A percentile compares a stretch with the other conserved stretches of the same genome.
phyloP scores from a whole-genome alignment of 495 filamentous ascomycete genomes.

The Cercophora samala region DNA sequence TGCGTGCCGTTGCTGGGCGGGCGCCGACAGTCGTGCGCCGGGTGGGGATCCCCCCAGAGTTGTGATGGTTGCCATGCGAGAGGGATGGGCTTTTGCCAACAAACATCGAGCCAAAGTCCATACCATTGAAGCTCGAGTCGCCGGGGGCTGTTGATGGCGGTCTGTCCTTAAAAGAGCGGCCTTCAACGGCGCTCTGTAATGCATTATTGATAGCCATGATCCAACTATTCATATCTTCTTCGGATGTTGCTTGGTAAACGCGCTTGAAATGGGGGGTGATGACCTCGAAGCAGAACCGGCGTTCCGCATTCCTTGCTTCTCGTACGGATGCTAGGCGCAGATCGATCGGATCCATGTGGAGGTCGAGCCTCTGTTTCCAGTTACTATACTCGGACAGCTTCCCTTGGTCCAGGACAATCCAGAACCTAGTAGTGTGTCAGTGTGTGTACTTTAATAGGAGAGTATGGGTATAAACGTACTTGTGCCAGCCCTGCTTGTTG shows the following conservation, averaged over 20 bases:
- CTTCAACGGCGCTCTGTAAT: slow-evolving; percentile 90
- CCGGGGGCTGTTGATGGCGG: slow-evolving; percentile 41
- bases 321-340: slow-evolving; percentile 94
- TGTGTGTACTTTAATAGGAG: neutral
- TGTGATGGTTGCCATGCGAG: slow-evolving; percentile 45
- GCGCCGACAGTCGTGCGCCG: slow-evolving; percentile 85
- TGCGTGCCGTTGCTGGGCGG: slow-evolving; percentile 70
- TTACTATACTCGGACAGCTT: slow-evolving; percentile 98
- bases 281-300: slow-evolving; percentile 96
- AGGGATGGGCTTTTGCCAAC: slow-evolving; percentile 90
- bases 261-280: slow-evolving; percentile 96
- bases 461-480: slow-evolving; percentile 60
- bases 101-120: slow-evolving; percentile 85
- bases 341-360: slow-evolving; percentile 98
- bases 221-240: slow-evolving; percentile 97
- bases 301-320: slow-evolving; percentile 88
- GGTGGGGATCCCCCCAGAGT: slow-evolving; percentile 53
- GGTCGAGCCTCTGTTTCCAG: slow-evolving; percentile 95
- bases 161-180: slow-evolving; percentile 56
- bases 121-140: slow-evolving; percentile 56
- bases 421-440: slow-evolving; percentile 62
- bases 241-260: slow-evolving; percentile 95
- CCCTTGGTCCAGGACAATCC: slow-evolving; percentile 96
- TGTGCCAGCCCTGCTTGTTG: slow-evolving; percentile 98
- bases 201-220: slow-evolving; percentile 97